Conservation (phyloP, 2,329 filamentous ascomycete genomes). For the Cordyceps pruinosa region DNA sequence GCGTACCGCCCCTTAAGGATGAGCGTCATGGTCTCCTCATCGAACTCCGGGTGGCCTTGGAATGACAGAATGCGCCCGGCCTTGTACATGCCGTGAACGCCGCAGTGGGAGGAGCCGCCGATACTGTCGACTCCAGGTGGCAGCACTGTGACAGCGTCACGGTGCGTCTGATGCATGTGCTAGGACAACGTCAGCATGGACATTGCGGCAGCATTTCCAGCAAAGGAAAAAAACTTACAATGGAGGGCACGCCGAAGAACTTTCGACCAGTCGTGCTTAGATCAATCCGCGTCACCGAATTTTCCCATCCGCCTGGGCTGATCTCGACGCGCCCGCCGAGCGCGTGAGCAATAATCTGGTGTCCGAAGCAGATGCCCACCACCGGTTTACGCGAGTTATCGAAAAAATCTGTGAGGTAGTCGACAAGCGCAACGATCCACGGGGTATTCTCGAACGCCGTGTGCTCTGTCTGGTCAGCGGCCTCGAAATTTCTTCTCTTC, state of each 20-base stretch:
- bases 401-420: slow-evolving; percentile 29
- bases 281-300: slow-evolving; percentile 35
- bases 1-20: slow-evolving; percentile 24
- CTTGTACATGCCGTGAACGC: slow-evolving; percentile 37
- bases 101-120: slow-evolving; percentile 34
- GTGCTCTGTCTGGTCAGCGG: slow-evolving; percentile 21
- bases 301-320: slow-evolving; percentile 37
- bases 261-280: slow-evolving; percentile 33
- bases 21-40: slow-evolving; percentile 31
- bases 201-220: too few relatives aligned
- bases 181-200: slow-evolving; percentile 13
- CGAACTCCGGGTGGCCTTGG: slow-evolving; percentile 44
- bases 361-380: slow-evolving; percentile 42
- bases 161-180: slow-evolving; percentile 42
- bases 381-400: slow-evolving; percentile 26
- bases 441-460: slow-evolving; percentile 36
- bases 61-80: slow-evolving; percentile 34
- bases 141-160: slow-evolving; percentile 35
- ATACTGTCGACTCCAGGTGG: slow-evolving; percentile 34
- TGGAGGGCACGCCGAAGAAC: slow-evolving; percentile 31
- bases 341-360: slow-evolving; percentile 41
- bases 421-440: slow-evolving; percentile 38
- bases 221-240: slow-evolving; percentile 19
- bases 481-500: too few relatives aligned
- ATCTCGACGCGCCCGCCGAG: slow-evolving; percentile 31